phyloP scores from a whole-genome alignment of 108 stramenopile species.

The Asterionellopsis glacialis region DNA sequence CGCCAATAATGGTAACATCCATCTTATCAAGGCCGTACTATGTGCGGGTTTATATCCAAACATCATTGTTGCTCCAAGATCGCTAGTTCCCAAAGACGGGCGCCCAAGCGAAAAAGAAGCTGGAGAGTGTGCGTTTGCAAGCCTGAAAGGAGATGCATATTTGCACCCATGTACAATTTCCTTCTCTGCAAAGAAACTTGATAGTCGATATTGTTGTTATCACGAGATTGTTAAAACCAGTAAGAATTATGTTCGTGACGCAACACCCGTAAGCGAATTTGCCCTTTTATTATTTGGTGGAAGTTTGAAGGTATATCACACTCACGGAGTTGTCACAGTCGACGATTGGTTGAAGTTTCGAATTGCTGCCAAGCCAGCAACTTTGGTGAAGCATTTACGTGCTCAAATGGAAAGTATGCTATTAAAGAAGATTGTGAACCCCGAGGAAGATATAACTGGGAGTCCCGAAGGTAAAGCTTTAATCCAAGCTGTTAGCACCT shows the following conservation, averaged over 20 bases:
- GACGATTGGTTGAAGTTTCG: slow-evolving; percentile 70
- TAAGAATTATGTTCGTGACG: slow-evolving; percentile 68
- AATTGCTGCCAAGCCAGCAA: slow-evolving; percentile 54
- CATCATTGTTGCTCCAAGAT: slow-evolving; percentile 66
- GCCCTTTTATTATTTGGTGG: slow-evolving; percentile 74
- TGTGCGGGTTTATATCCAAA: slow-evolving; percentile 89
- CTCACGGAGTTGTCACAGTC: slow-evolving; percentile 49
- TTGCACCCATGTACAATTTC: slow-evolving; percentile 68
- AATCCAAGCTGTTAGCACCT: slow-evolving; percentile 39
- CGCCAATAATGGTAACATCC: slow-evolving; percentile 44
- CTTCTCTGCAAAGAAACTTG: slow-evolving; percentile 43
- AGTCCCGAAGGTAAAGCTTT: slow-evolving; percentile 46
- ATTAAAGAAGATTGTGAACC: slow-evolving; percentile 59
- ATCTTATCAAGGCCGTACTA: slow-evolving; percentile 74
- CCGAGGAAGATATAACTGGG: slow-evolving; percentile 40
- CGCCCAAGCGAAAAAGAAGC: slow-evolving; percentile 34
- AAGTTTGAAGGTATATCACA: slow-evolving; percentile 47
- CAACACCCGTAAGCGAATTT: slow-evolving; percentile 52
- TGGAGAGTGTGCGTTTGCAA: slow-evolving; percentile 48
- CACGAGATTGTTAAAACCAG: slow-evolving; percentile 77
- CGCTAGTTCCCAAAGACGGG: slow-evolving; percentile 12
- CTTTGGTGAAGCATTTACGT: slow-evolving; percentile 65
- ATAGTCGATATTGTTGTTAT: slow-evolving; percentile 65
- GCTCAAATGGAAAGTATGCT: slow-evolving; percentile 52
- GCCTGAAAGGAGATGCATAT: slow-evolving; percentile 55